A percentile compares a stretch with the other conserved stretches of the same genome.
These are phyloP conservation scores for Thelonectria olida DNA, from an alignment of 2,329 filamentous ascomycete genomes.

Conservation along the genomic window DNA sequence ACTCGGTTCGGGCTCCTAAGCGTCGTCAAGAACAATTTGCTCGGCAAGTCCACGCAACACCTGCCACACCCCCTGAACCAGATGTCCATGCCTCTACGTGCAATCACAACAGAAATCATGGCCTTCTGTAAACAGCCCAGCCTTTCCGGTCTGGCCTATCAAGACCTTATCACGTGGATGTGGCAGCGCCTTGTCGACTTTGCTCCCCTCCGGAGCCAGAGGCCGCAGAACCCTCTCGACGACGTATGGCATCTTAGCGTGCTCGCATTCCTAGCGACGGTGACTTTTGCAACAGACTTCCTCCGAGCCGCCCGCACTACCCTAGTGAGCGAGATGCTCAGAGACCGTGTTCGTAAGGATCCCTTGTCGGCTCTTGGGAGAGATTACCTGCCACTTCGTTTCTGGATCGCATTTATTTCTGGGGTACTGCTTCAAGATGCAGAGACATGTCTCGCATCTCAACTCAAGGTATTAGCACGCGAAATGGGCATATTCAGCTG, in stretches of 20 bases:
- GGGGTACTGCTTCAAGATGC: conserved; percentile 11
- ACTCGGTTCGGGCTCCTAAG: conserved; percentile 24
- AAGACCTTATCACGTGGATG: conserved; percentile 27
- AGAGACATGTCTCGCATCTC: not conserved
- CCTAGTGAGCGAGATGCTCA: conserved; percentile 16
- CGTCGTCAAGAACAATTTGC: conserved; percentile 2
- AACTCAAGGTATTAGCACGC: not conserved
- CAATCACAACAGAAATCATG: conserved; percentile 17
- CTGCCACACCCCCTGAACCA: conserved; percentile 16
- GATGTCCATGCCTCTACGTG: not conserved
- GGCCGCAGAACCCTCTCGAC: conserved; percentile 17
- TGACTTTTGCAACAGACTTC: conserved; percentile 17
- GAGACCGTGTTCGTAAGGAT: not conserved
- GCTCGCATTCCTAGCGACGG: conserved; percentile 21
- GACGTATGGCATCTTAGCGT: conserved; percentile 26
- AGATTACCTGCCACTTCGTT: conserved; percentile 18
- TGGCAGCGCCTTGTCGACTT: conserved; percentile 26
- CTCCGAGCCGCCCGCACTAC: conserved; percentile 10
- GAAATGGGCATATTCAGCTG: conserved; percentile 10
- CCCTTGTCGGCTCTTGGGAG: not conserved
- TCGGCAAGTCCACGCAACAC: not conserved
- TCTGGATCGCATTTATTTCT: conserved; percentile 29
- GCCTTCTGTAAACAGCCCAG: conserved; percentile 15
- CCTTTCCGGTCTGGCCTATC: conserved; percentile 20
- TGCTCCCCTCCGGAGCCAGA: conserved; percentile 11